Base-by-base conservation (phyloP, 2,329 filamentous ascomycete species). In the Fusarium sp. region DNA sequence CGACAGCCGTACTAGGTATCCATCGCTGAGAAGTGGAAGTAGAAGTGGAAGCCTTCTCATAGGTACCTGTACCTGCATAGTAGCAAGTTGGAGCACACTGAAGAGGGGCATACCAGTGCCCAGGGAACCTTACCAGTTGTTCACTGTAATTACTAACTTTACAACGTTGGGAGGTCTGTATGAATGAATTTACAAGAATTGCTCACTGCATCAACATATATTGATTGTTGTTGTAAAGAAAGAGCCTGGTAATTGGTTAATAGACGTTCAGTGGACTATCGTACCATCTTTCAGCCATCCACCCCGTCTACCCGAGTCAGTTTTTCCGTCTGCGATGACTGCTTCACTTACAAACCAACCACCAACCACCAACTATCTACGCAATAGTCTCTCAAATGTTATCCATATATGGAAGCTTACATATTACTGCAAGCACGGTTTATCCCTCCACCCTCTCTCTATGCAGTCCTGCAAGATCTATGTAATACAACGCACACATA, bases 261-360 rank as follows among this genome's bases (percentile, higher is more conserved):
- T 9, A 35, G 17, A n/a, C 33, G 17, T 17, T n/a, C 15, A 17
- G 33, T 35, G 33, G 33, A n/a, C 15, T n/a, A 35, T 35, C 33
- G 33, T 37, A n/a, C 35, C 35, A 19, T n/a, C 17, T 19, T 17
- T 19, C 17, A 47, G 10, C 11, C 45, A 17, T 33, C 53, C 47
- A 53, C 53, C 27, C 41, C 20, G 27, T 30, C 43, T 48, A 22
- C 39, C 35, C n/a, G 65, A 68, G 65, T 68, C 65, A 68, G 65
- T 59, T 47, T 56, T 56, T 44, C 27, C 27, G 39, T 49, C 22
- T 44, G 39, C 44, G 8, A 25, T 25, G 25, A 25, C 35, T 47
- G 41, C 44, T 59, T 52, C 14, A 43, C 53, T 27, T 50, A 27
- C n/a, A 64, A n/a, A 50, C 22, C 44, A 45, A 46, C 23, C 43